A percentile compares a stretch with the other conserved stretches of the same genome.
Conservation (phyloP, 1,284 basidiomycete genomes). For the Ceratobasidium sp. region DNA sequence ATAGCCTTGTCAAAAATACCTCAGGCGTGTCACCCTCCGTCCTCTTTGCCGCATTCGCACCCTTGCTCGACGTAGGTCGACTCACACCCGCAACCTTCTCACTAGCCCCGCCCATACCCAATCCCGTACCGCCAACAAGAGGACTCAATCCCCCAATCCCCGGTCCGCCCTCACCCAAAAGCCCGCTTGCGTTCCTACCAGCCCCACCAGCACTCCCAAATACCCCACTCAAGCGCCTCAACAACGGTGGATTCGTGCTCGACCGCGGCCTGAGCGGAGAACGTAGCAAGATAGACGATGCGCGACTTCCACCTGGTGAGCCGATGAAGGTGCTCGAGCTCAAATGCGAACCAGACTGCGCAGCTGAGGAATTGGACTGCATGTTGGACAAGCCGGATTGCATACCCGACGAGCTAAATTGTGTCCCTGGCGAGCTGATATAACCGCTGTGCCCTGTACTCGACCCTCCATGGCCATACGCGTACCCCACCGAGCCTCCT, state of each 20-base stretch:
- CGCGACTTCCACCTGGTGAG: constrained; percentile 23
- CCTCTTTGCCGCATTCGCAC: constrained; percentile 8
- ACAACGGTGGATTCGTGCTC: constrained; percentile 42
- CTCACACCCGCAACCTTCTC: neutral
- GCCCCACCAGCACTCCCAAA: constrained; percentile 23
- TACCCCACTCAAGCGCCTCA: constrained; percentile 39
- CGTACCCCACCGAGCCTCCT: neutral
- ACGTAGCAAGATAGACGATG: constrained; percentile 30
- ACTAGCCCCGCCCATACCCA: neutral
- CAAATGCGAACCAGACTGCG: too few relatives aligned
- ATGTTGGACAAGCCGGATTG: too few relatives aligned
- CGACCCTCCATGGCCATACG: constrained; percentile 5
- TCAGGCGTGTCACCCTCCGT: constrained; percentile 75
- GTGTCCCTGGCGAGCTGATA: constrained; percentile 5
- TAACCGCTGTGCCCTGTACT: constrained; percentile 26
- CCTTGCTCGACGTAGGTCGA: constrained; percentile 30
- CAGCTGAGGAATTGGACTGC: too few relatives aligned
- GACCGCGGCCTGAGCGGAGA: constrained; percentile 39
- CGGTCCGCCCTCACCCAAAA: constrained; percentile 2
- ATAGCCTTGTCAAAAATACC: constrained; percentile 74
- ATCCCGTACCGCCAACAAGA: neutral
- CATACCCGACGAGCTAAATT: neutral
- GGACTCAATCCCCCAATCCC: neutral
- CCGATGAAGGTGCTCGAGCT: constrained; percentile 26
- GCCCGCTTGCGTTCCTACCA: constrained; percentile 5